Conservation (phyloP, 164 flowering plant species). For the Piper longum region DNA sequence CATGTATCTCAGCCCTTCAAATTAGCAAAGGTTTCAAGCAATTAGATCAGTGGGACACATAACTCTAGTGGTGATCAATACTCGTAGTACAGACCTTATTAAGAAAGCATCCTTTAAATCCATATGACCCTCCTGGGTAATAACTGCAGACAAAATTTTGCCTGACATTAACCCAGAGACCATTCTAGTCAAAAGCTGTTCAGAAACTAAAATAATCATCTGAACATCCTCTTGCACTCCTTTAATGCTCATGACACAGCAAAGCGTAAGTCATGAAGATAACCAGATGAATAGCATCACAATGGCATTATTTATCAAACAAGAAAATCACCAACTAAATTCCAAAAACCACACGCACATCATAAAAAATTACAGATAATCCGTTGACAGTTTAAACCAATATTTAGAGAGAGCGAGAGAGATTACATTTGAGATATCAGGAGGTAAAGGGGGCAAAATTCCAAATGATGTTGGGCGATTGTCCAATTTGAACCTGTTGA, state of each 20-base stretch:
- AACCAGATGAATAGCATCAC: not conserved
- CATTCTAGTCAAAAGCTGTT: too few species aligned
- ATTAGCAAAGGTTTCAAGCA: too few species aligned
- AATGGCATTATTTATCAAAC: not conserved
- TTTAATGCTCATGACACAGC: not conserved
- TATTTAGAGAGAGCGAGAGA: not conserved
- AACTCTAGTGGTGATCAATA: too few species aligned
- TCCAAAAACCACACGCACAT: not conserved
- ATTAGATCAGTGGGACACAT: too few species aligned
- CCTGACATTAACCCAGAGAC: too few species aligned
- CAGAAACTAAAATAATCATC: too few species aligned
- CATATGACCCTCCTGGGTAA: too few species aligned
- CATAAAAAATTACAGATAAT: not conserved
- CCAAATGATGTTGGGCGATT: constrained; percentile 69
- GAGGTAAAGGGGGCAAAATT: constrained; percentile 67
- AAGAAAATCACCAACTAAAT: not conserved
- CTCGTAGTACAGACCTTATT: too few species aligned
- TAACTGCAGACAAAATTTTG: too few species aligned
- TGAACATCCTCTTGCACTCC: not conserved
- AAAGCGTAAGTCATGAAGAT: not conserved
- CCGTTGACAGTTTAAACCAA: not conserved
- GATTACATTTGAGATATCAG: constrained; percentile 55
- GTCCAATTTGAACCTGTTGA: constrained; percentile 67
- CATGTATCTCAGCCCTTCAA: too few species aligned
- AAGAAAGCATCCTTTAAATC: too few species aligned